Evolutionary conservation across 2,329 filamentous ascomycete genomes (phyloP), one percentile per base, ranked within the genome.

Genomic region (Didymella arachidicola): DNA sequence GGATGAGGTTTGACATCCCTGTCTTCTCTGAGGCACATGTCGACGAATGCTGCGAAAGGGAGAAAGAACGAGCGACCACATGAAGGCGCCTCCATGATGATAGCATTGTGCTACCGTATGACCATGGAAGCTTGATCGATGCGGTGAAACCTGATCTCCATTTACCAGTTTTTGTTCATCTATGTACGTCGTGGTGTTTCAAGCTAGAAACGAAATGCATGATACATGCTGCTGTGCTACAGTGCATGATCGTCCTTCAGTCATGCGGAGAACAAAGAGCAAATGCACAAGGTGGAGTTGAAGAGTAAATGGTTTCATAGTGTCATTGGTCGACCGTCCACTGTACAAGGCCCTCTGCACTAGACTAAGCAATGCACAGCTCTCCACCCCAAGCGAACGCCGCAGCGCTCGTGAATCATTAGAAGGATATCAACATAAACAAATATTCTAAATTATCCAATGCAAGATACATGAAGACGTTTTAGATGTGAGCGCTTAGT

Each of bases 321-420:
- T 60, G 56, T 58, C 42, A 56, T 60, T 61, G 60, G 49, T 68
- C 55, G 67, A 56, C 59, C 61, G 58, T 59, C 56, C 47, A 64
- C 65, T 65, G 60, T 66, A 67, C 67, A 68, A 67, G 60, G 61
- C 63, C 58, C 53, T 66, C 63, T 66, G 63, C 63, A 60, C 63
- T 66, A 66, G 63, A 66, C 57, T 53, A 65, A 66, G 63, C 63
- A 62, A 53, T 68, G 61, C 67, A 69, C 64, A 64, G 62, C 64
- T 59, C 54, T 63, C 53, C 44, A 39, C 22, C 32, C 50, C 49
- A 57, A 55, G 34, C 49, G 54, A 57, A 51, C 43, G 56, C 53
- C 54, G 48, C 45, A 19, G 56, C 56, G 56, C 42, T 43, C 54
- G 51, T 65, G 50, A 63, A 57, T 52, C 55, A 63, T 64, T 68